Evolutionary conservation across 2,329 filamentous ascomycete genomes (phyloP).

Genomic region (Exophiala sideris): DNA sequence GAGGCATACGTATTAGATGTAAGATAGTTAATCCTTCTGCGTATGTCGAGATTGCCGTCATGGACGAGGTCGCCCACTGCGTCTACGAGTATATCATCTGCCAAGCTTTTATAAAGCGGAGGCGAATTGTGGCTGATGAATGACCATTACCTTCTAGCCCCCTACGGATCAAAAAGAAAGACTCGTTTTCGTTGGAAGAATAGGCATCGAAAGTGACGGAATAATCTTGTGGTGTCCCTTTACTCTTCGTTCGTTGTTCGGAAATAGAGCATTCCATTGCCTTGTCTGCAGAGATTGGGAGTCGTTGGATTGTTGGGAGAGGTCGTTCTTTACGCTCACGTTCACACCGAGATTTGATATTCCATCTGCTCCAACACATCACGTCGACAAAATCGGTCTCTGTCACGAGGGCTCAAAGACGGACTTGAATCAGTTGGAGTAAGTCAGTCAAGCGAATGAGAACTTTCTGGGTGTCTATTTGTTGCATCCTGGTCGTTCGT

Average conservation of each 20-base stretch:
- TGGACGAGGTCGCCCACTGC: too few species aligned
- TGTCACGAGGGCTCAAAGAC: background rate
- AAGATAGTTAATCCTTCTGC: constrained; percentile 8
- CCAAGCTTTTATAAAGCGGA: background rate
- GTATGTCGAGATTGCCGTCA: too few species aligned
- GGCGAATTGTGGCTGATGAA: constrained; percentile 1
- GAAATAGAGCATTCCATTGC: too few species aligned
- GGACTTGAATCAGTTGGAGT: background rate
- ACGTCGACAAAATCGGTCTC: background rate
- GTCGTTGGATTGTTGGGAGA: too few species aligned
- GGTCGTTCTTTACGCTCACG: background rate
- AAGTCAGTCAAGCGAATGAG: background rate
- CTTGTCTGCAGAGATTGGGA: too few species aligned
- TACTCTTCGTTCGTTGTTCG: too few species aligned
- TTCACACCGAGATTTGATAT: background rate
- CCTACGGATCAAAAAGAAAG: background rate
- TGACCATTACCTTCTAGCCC: background rate
- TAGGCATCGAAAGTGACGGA: background rate
- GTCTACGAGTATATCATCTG: background rate
- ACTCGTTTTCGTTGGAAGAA: background rate
- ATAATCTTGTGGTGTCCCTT: too few species aligned
- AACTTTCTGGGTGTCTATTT: too few species aligned
- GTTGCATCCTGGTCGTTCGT: too few species aligned
- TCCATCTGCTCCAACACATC: background rate
- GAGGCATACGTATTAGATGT: constrained; percentile 10